Conservation (phyloP, 1,139 yeast genomes). For the Kluyveromyces sp. region DNA sequence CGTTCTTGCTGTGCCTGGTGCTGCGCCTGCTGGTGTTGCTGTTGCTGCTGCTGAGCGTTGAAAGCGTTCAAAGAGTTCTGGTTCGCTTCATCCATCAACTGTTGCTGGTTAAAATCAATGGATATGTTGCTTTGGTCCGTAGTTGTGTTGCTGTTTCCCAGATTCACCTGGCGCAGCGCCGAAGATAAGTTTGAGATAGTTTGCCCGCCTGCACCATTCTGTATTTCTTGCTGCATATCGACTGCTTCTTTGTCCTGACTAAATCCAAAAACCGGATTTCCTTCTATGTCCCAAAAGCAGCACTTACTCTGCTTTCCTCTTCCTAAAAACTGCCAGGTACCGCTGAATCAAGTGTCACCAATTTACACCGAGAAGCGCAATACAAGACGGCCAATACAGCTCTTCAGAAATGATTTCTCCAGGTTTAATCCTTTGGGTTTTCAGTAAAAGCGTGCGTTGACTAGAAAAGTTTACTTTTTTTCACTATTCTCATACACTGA, state of each 20-base stretch:
- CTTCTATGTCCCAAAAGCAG: neutral
- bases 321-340: neutral
- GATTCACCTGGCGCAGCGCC: constrained; percentile 29
- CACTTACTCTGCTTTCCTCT: neutral
- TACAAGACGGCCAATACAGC: no score
- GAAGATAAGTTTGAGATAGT: constrained; percentile 27
- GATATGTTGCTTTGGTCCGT: constrained; percentile 24
- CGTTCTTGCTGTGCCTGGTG: constrained; percentile 15
- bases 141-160: constrained; percentile 23
- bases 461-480: no score
- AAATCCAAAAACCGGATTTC: neutral
- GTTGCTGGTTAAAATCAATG: constrained; percentile 18
- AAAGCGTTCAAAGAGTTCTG: constrained; percentile 11
- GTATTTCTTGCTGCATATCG: constrained; percentile 9
- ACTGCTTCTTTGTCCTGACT: neutral
- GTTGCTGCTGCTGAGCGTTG: constrained; percentile 10
- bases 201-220: constrained; percentile 9
- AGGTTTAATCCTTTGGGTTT: no score
- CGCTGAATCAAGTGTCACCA: neutral
- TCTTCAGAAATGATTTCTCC: no score
- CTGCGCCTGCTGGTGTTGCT: constrained; percentile 11
- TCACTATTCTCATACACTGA: no score
- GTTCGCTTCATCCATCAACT: constrained; percentile 12
- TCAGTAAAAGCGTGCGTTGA: no score
- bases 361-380: no score